Conservation (phyloP, 495 filamentous ascomycete genomes). For the Penicillium argentinense region DNA sequence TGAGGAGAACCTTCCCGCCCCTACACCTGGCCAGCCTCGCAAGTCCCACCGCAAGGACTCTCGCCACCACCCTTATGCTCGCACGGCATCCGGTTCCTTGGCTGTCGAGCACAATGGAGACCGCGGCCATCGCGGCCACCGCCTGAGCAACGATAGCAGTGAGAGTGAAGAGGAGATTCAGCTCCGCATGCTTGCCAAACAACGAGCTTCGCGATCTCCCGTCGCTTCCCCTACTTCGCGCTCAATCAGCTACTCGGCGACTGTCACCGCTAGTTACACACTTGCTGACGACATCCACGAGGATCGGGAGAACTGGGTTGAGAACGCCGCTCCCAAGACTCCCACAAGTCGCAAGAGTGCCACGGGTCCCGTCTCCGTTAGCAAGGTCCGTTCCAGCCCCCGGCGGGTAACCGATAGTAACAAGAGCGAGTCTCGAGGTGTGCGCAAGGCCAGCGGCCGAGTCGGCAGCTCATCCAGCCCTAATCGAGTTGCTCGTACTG, state of each 20-base stretch:
- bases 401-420: constrained; percentile 55
- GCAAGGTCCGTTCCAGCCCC: constrained; percentile 72
- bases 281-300: constrained; percentile 44
- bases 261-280: constrained; percentile 46
- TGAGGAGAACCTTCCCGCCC: constrained; percentile 87
- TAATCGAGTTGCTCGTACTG: constrained; percentile 15
- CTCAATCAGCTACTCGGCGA: constrained; percentile 51
- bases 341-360: constrained; percentile 61
- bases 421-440: constrained; percentile 58
- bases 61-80: constrained; percentile 54
- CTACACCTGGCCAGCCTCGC: constrained; percentile 92
- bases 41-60: constrained; percentile 72
- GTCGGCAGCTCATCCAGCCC: constrained; percentile 67
- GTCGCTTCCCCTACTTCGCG: constrained; percentile 44
- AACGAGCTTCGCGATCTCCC: constrained; percentile 53
- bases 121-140: constrained; percentile 32
- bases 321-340: constrained; percentile 59
- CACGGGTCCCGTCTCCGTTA: constrained; percentile 62
- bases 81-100: constrained; percentile 42
- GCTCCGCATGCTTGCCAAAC: constrained; percentile 64
- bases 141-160: constrained; percentile 47
- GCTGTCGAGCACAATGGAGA: constrained; percentile 34
- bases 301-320: constrained; percentile 48
- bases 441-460: constrained; percentile 90
- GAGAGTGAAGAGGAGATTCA: constrained; percentile 80